phyloP scores from a whole-genome alignment of 768 basidiomycete genomes.

The Nevesoporus exiguus region DNA sequence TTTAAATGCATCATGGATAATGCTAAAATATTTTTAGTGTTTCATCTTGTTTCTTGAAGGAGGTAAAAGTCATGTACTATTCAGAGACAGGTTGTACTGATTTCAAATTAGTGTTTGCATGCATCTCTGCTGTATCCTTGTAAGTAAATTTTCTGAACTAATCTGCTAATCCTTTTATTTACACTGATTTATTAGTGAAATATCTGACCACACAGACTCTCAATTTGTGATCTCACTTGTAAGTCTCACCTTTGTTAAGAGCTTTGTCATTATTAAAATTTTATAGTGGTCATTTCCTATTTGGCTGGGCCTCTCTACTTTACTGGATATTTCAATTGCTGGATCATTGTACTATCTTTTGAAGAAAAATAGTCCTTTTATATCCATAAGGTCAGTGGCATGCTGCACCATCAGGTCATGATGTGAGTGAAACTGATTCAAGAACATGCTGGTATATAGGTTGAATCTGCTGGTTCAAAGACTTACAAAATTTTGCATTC shows the following conservation, averaged over 20 bases:
- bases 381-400: conserved; percentile 14
- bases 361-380: neutral
- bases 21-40: conserved; percentile 10
- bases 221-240: neutral
- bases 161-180: neutral
- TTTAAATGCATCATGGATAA: neutral
- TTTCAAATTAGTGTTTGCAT: conserved; percentile 16
- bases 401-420: neutral
- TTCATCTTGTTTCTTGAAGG: conserved; percentile 19
- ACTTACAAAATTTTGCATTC: conserved; percentile 19
- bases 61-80: conserved; percentile 5
- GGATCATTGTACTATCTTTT: conserved; percentile 17
- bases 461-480: conserved; percentile 14
- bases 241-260: neutral
- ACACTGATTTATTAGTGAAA: conserved; percentile 1
- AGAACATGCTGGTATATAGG: neutral
- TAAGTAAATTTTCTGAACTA: conserved; percentile 3
- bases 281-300: conserved; percentile 18
- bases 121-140: conserved; percentile 4
- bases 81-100: neutral
- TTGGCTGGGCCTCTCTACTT: conserved; percentile 23
- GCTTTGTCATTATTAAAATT: neutral
- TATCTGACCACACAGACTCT: neutral
- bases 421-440: neutral
- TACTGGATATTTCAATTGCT: conserved; percentile 23